A percentile compares a stretch with the other conserved stretches of the same genome.
Evolutionary conservation across 345 rosid species (phyloP).

Genomic region (Crucihimalaya himalaica): DNA sequence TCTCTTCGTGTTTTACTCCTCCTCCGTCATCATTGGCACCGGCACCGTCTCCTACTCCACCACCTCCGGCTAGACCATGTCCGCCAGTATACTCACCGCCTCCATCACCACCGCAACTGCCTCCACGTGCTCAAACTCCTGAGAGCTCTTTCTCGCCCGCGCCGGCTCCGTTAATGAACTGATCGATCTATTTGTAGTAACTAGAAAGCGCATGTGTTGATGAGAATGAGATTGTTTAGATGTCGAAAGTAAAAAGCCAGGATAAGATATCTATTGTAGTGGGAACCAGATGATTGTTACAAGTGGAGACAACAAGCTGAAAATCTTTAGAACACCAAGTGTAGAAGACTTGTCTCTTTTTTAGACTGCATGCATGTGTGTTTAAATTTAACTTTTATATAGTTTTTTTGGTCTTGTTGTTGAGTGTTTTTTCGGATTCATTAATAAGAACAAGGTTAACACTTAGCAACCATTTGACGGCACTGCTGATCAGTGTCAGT

Average conservation of each 20-base stretch:
- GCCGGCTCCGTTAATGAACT: constrained; percentile 26
- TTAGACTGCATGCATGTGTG: constrained; percentile 18
- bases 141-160: constrained; percentile 14
- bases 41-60: constrained; percentile 19
- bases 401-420: neutral
- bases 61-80: constrained; percentile 26
- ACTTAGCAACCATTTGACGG: constrained; percentile 20
- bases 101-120: constrained; percentile 28
- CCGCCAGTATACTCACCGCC: constrained; percentile 35
- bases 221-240: constrained; percentile 20
- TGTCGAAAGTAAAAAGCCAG: constrained; percentile 2
- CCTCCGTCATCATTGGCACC: constrained; percentile 29
- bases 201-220: constrained; percentile 23
- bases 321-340: constrained; percentile 18
- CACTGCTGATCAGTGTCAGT: neutral
- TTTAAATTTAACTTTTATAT: constrained; percentile 10
- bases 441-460: constrained; percentile 31
- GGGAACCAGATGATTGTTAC: neutral
- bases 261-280: neutral
- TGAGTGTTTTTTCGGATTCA: constrained; percentile 22
- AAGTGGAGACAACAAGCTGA: constrained; percentile 19
- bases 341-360: constrained; percentile 14
- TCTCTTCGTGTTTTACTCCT: constrained; percentile 29
- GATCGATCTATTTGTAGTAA: constrained; percentile 27
- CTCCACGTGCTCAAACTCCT: constrained; percentile 37